phyloP scores from a whole-genome alignment of 495 filamentous ascomycete genomes.

The Podospora bellae-mahoneyi region DNA sequence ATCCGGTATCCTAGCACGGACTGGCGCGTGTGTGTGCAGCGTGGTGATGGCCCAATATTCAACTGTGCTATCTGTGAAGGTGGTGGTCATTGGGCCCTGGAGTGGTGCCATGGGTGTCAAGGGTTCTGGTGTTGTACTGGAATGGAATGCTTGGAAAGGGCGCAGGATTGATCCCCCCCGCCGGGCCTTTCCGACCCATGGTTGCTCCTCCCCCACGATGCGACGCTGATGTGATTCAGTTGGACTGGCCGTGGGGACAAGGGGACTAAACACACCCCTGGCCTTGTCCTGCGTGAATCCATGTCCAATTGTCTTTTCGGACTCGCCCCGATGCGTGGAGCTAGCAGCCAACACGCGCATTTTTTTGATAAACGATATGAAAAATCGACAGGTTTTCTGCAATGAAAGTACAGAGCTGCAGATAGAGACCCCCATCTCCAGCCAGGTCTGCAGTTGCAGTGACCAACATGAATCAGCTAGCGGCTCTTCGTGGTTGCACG shows the following conservation, averaged over 20 bases:
- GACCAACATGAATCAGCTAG: neutral
- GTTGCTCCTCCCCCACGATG: neutral
- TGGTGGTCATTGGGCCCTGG: neutral
- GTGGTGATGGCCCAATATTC: neutral
- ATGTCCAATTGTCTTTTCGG: neutral
- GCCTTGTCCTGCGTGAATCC: neutral
- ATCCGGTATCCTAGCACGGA: neutral
- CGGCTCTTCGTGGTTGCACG: neutral
- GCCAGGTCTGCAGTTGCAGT: neutral
- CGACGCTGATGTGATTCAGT: neutral
- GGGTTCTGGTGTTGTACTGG: too few relatives aligned
- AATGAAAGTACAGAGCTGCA: neutral
- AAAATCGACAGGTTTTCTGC: neutral
- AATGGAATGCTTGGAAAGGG: neutral
- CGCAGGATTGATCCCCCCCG: constrained; percentile 3
- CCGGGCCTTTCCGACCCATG: constrained; percentile 1
- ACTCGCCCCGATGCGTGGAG: neutral
- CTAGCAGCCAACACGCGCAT: constrained; percentile 1
- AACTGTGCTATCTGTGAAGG: neutral
- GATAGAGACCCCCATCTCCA: neutral
- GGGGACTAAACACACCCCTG: too few relatives aligned
- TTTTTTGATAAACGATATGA: neutral
- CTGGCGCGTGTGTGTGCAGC: neutral
- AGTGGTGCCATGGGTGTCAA: neutral
- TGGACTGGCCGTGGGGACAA: neutral